phyloP scores from a whole-genome alignment of 2,329 filamentous ascomycete species.

The Talaromyces atroroseus region DNA sequence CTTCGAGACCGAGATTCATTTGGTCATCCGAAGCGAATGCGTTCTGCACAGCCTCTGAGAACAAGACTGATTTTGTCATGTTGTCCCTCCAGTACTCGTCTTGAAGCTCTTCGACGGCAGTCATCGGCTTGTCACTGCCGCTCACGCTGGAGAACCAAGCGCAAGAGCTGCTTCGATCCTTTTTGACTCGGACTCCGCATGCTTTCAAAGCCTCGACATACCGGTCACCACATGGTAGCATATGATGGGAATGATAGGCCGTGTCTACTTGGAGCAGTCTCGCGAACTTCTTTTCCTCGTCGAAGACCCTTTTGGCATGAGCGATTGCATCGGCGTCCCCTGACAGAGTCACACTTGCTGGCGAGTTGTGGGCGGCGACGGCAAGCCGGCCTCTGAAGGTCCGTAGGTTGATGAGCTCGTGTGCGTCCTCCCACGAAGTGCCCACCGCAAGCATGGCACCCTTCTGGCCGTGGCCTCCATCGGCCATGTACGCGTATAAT shows the following conservation, averaged over 20 bases:
- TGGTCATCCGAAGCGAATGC: slow-evolving; percentile 5
- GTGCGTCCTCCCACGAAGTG: slow-evolving; percentile 19
- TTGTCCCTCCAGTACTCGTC: slow-evolving; percentile 33
- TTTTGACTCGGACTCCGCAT: slow-evolving; percentile 9
- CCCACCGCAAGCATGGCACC: slow-evolving; percentile 32
- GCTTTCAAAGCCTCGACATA: slow-evolving; percentile 21
- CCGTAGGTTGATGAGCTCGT: slow-evolving; percentile 11
- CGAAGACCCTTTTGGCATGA: slow-evolving; percentile 20
- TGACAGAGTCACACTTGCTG: slow-evolving; percentile 35
- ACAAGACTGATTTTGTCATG: slow-evolving; percentile 29
- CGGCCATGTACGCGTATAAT: slow-evolving; percentile 13
- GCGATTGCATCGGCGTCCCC: slow-evolving; percentile 31
- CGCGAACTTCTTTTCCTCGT: slow-evolving; percentile 28
- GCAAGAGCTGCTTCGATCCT: not conserved
- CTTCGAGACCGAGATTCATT: slow-evolving; percentile 18
- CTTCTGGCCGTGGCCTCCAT: slow-evolving; percentile 3
- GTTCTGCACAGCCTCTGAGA: slow-evolving; percentile 22
- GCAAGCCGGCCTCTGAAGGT: slow-evolving; percentile 13
- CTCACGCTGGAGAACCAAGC: slow-evolving; percentile 6
- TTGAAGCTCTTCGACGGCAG: not conserved
- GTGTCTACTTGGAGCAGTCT: slow-evolving; percentile 30
- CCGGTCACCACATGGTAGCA: slow-evolving; percentile 29
- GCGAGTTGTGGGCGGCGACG: slow-evolving; percentile 33
- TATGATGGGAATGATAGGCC: slow-evolving; percentile 40
- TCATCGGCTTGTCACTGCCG: not conserved